Evolutionary conservation across 2,329 filamentous ascomycete genomes (phyloP), one percentile per base, ranked within the genome.

Genomic region (Fusarium camptoceras): DNA sequence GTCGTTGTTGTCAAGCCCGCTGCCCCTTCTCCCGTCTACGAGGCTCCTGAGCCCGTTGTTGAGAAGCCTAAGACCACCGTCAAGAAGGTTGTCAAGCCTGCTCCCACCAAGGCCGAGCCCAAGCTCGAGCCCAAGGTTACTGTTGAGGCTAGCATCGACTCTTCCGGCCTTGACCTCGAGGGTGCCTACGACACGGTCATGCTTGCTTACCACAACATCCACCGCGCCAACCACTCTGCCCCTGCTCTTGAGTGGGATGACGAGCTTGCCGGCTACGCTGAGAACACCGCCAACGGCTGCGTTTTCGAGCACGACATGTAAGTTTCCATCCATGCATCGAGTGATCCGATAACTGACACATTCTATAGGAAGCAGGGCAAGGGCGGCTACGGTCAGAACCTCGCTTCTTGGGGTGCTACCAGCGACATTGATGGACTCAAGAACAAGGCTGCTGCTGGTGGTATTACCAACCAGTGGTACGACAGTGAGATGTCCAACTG

Each of bases 401-500:
- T 98, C 63, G 95, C 93, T 76, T 90, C 91, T 72, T 85, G 80
- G 77, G 86, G 81, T 49, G 80, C 80, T 50, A 79, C 80, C 28
- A 80, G 75, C 39, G 73, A 83, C 48, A 79, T 83, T 25, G 70
- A 74, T 46, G 67, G 60, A 50, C 70, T 79, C 65, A 68, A 76
- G 66, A 85, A 90, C 71, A 81, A 79, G 64, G 86, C 89, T 48
- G 84, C 93, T 68, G 88, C 89, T 56, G 84, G 87, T 69, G 89
- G 91, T 72, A 90, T 95, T 77, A 93, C 90, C 76, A 87, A 95
- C 78, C 85, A 91, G 82, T 98, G 96, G 93, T 98, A 98, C 87
- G 93, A 96, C 79, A 88, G 87, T 75, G 94, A 97, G 81, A 83
- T 92, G 74, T 77, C 78, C 68, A 81, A 81, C 75, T 90, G 86